A percentile compares a stretch with the other conserved stretches of the same genome.
phyloP scores from a whole-genome alignment of 306 rosid genomes.

The Acmispon strigosus region DNA sequence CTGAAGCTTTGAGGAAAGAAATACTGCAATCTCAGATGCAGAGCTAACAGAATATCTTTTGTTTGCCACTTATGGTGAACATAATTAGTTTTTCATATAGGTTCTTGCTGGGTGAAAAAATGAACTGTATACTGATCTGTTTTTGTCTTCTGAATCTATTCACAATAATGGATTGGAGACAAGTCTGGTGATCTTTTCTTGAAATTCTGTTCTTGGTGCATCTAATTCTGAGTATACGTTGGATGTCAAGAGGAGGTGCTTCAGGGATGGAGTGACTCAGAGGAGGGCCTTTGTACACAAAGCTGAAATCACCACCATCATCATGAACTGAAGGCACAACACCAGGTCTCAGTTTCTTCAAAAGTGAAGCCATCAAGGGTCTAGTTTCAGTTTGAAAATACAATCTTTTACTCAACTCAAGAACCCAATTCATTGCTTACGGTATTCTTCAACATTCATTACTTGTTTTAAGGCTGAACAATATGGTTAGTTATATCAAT shows the following conservation, averaged over 20 bases:
- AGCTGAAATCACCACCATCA: conserved; percentile 12
- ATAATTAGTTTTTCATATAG: background rate
- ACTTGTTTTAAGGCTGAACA: background rate
- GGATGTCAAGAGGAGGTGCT: conserved; percentile 36
- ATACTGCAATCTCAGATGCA: conserved; percentile 38
- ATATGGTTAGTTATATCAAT: background rate
- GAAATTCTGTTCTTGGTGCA: background rate
- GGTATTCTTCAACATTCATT: background rate
- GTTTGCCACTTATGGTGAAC: conserved; percentile 1
- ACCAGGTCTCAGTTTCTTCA: conserved; percentile 31
- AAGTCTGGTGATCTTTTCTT: background rate
- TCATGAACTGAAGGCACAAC: conserved; percentile 25
- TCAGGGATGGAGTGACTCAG: conserved; percentile 46
- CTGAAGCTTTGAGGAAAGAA: conserved; percentile 54
- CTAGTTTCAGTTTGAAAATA: background rate
- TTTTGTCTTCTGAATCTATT: background rate
- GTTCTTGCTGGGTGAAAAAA: background rate
- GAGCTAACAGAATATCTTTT: conserved; percentile 11
- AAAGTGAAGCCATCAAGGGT: conserved; percentile 39
- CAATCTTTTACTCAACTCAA: background rate
- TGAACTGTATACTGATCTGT: background rate
- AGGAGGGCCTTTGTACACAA: conserved; percentile 64
- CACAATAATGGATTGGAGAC: background rate
- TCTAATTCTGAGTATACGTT: no score
- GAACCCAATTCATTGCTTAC: background rate